phyloP scores from a whole-genome alignment of 2,329 filamentous ascomycete genomes.

The Talaromyces sp. region DNA sequence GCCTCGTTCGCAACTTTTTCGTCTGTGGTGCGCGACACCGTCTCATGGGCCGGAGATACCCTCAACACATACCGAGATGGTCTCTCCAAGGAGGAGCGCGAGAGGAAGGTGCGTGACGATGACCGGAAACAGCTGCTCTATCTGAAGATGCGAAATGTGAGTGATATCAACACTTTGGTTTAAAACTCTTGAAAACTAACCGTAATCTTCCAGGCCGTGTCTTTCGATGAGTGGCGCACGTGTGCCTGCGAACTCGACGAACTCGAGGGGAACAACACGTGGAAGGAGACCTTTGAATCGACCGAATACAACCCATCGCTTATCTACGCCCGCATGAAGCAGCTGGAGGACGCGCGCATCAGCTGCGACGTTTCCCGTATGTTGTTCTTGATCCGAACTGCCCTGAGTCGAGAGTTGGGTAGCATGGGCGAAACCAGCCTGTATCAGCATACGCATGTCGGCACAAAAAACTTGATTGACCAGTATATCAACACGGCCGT shows the following conservation, averaged over 20 bases:
- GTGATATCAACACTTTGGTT: constrained; percentile 21
- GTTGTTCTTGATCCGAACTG: constrained; percentile 75
- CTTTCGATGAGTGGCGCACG: constrained; percentile 66
- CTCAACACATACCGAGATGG: constrained; percentile 47
- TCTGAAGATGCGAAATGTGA: constrained; percentile 61
- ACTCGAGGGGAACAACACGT: constrained; percentile 73
- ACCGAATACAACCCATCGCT: constrained; percentile 68
- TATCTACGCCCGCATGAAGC: constrained; percentile 63
- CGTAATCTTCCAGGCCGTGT: constrained; percentile 53
- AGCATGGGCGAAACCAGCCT: constrained; percentile 79
- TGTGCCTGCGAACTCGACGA: constrained; percentile 73
- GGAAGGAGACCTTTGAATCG: constrained; percentile 68
- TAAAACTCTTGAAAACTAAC: constrained; percentile 9
- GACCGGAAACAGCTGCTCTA: constrained; percentile 61
- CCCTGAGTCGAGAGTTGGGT: constrained; percentile 74
- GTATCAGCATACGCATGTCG: constrained; percentile 78
- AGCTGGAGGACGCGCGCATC: constrained; percentile 69
- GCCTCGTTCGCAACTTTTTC: constrained; percentile 30
- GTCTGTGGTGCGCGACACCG: constrained; percentile 28
- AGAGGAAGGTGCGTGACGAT: constrained; percentile 45
- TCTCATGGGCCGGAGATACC: constrained; percentile 32
- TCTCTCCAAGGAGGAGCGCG: constrained; percentile 48
- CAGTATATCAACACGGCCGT: constrained; percentile 77
- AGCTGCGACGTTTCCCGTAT: constrained; percentile 70
- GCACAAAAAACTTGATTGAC: constrained; percentile 84